Evolutionary conservation across 192 early-diverging fungal species (phyloP), one percentile per base, ranked within the genome.

Genomic region (Powellomyces hirtus): DNA sequence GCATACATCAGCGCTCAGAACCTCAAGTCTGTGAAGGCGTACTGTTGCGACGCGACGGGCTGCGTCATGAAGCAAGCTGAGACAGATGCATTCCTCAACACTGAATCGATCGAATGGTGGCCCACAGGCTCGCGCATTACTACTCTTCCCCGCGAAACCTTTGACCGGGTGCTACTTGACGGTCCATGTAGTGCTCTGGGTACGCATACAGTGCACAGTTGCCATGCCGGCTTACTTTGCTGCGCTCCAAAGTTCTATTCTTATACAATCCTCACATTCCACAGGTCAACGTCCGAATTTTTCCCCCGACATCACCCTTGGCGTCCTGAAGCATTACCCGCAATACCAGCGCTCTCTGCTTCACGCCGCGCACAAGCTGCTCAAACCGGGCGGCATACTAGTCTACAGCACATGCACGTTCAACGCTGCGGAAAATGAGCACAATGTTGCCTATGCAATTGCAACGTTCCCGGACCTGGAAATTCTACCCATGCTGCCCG

Each of bases 361-460:
- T 67, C 90, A 94, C 67, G 90, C 91, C 34, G 90, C 87, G 16
- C 88, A 92, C 74, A 89, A 91, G 18, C 84, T 88, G 44, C 92
- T 91, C 31, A 73, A 84, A 33, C 93, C 93, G 8, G 93, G 91
- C 52, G 94, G 93, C 4, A 89, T 87, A 66, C 84, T 96, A 67
- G 92, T 95, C n/a, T 96, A 96, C 72, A 95, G 93, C 20, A 96
- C 94, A 5, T 96, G 94, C 79, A 94, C 94, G 7, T 88, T 96
- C 4, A 86, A 83, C 0, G 85, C 92, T 1, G 90, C 91, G 46
- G 94, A 96, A 77, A 90, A 96, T 76, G 94, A 96, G 80, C 89
- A 83, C 34, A 88, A 93, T 8, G 93, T 96, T 5, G 81, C 91
- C 69, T 93, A 91, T 78, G 88, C 92, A 11, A 74, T 96, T 70